Conservation (phyloP, 441 rosid species). For the Erodium moschatum region DNA sequence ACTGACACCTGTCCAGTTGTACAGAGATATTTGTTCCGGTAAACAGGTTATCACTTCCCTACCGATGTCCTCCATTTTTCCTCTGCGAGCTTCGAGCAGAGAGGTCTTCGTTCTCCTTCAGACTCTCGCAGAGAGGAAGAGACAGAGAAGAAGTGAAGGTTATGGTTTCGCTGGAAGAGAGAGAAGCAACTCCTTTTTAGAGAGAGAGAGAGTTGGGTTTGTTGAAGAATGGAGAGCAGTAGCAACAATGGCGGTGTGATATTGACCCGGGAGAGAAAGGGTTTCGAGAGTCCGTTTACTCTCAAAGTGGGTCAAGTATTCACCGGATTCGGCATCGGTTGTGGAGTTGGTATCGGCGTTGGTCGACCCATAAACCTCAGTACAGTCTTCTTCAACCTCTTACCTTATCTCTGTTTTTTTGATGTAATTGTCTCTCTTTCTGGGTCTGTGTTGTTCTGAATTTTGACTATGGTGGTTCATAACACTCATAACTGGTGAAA, state of each 20-base stretch:
- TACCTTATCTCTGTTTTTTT: constrained; percentile 12
- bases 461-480: too few species aligned
- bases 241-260: constrained; percentile 19
- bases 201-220: constrained; percentile 14
- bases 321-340: constrained; percentile 89
- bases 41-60: background rate
- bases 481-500: constrained; percentile 24
- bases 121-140: background rate
- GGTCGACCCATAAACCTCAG: constrained; percentile 73
- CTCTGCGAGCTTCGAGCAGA: background rate
- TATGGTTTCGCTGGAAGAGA: background rate
- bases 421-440: background rate
- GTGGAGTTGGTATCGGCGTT: constrained; percentile 85
- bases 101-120: background rate
- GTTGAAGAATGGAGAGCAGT: constrained; percentile 32
- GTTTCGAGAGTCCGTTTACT: constrained; percentile 74
- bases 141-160: background rate
- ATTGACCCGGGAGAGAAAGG: constrained; percentile 36
- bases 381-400: constrained; percentile 19
- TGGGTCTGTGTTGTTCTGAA: too few species aligned
- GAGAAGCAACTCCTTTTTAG: background rate
- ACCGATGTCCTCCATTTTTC: background rate
- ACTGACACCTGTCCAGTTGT: background rate
- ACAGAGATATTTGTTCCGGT: background rate
- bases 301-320: constrained; percentile 80